Evolutionary conservation across 148 eudicot genomes (phyloP).

Genomic region (Spergularia marina): DNA sequence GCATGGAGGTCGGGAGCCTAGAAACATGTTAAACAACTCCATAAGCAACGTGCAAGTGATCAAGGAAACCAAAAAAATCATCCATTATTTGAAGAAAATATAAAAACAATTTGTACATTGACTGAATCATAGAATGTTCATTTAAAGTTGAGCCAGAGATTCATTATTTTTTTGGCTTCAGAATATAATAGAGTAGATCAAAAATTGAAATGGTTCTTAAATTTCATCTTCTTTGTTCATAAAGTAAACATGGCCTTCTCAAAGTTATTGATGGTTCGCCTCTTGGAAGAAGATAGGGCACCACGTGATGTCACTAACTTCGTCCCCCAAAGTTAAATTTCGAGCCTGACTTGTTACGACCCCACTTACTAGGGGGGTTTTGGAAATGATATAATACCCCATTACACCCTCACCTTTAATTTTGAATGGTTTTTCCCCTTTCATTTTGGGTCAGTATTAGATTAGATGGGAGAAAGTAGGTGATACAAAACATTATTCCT

Average conservation of each 20-base stretch:
- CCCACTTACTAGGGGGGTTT: not conserved
- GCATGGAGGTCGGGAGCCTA: slow-evolving; percentile 44
- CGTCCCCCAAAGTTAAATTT: no score
- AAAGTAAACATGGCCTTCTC: not conserved
- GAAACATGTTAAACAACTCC: not conserved
- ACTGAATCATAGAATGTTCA: not conserved
- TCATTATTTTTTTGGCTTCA: not conserved
- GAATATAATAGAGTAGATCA: not conserved
- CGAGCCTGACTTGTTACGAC: no score
- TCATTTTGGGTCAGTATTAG: not conserved
- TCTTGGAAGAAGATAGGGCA: no score
- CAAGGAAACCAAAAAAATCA: slow-evolving; percentile 1
- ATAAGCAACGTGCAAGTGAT: slow-evolving; percentile 8
- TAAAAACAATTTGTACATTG: not conserved
- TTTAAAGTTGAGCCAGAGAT: not conserved
- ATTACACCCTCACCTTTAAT: no score
- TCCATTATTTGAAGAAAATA: not conserved
- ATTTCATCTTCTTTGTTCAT: not conserved
- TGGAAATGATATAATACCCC: not conserved
- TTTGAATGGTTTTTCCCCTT: no score
- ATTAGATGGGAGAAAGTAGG: not conserved
- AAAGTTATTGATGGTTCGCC: not conserved
- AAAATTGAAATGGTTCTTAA: not conserved
- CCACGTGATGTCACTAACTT: no score
- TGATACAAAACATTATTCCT: not conserved